These are phyloP conservation scores for Hermanozyma aechmeae DNA, from an alignment of 805 yeast genomes.

Conservation along the genomic window DNA sequence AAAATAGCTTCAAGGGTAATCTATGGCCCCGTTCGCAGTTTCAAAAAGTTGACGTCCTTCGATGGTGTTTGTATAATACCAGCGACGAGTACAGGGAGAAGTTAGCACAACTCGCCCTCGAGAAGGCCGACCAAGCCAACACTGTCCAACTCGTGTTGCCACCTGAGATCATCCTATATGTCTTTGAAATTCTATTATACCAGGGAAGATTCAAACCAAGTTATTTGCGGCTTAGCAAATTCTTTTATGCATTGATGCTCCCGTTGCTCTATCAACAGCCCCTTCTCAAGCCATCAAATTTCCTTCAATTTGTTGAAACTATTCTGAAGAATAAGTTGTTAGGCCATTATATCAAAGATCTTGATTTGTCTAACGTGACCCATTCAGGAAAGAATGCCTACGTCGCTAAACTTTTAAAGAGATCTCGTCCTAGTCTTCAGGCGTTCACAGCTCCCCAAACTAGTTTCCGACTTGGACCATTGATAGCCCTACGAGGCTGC, in stretches of 20 bases:
- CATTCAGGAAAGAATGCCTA: slow-evolving; percentile 90
- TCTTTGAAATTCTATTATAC: slow-evolving; percentile 20
- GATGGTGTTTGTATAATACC: slow-evolving; percentile 19
- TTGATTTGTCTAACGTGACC: slow-evolving; percentile 72
- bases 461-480: slow-evolving; percentile 85
- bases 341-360: slow-evolving; percentile 51
- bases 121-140: too few species aligned
- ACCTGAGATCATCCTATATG: slow-evolving; percentile 21
- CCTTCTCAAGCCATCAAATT: slow-evolving; percentile 54
- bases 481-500: slow-evolving; percentile 74
- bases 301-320: slow-evolving; percentile 62
- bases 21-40: slow-evolving; percentile 44
- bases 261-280: slow-evolving; percentile 64
- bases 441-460: slow-evolving; percentile 88
- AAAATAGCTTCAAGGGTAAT: slow-evolving; percentile 12
- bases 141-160: slow-evolving; percentile 20
- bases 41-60: slow-evolving; percentile 41
- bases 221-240: slow-evolving; percentile 49
- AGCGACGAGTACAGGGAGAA: slow-evolving; percentile 13
- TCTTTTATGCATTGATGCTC: slow-evolving; percentile 52
- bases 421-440: slow-evolving; percentile 60
- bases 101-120: slow-evolving; percentile 5
- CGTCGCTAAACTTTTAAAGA: slow-evolving; percentile 71
- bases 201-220: slow-evolving; percentile 32
- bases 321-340: slow-evolving; percentile 41